Evolutionary conservation across 768 basidiomycete species (phyloP).

Genomic region (Tylopilus plumbeoviolaceoides): DNA sequence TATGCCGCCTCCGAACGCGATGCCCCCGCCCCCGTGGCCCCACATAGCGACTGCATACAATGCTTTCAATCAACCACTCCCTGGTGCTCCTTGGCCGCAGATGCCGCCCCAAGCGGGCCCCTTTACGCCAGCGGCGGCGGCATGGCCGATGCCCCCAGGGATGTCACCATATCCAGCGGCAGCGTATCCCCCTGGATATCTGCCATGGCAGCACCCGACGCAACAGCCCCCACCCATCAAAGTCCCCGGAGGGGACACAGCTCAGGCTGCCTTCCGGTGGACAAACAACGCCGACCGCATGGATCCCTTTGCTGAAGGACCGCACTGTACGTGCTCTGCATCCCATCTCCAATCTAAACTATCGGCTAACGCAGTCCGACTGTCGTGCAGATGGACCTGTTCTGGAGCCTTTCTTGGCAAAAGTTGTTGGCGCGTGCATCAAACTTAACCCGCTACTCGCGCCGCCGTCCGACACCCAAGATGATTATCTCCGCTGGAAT

Average conservation of each 20-base stretch:
- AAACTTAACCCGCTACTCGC: conserved; percentile 60
- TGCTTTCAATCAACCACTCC: conserved; percentile 31
- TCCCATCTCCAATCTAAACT: background rate
- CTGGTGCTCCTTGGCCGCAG: conserved; percentile 21
- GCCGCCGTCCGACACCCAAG: conserved; percentile 40
- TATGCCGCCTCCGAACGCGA: conserved; percentile 21
- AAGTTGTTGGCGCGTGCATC: conserved; percentile 44
- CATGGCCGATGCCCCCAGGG: conserved; percentile 25
- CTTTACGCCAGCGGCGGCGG: conserved; percentile 24
- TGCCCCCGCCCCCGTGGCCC: conserved; percentile 20
- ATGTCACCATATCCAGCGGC: conserved; percentile 19
- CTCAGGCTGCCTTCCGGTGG: conserved; percentile 29
- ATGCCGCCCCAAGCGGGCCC: conserved; percentile 15
- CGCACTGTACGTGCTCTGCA: conserved; percentile 35
- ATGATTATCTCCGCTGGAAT: conserved; percentile 65
- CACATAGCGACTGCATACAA: conserved; percentile 23
- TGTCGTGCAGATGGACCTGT: conserved; percentile 60
- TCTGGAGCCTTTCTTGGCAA: conserved; percentile 54
- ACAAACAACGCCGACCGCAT: conserved; percentile 31
- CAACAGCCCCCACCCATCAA: conserved; percentile 22
- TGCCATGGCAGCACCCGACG: conserved; percentile 28
- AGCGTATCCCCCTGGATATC: conserved; percentile 16
- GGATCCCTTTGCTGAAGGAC: conserved; percentile 37
- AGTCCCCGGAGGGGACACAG: conserved; percentile 23
- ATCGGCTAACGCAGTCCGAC: conserved; percentile 10